phyloP scores from a whole-genome alignment of 2,329 filamentous ascomycete genomes.

The Aspergillus ochraceoroseus region DNA sequence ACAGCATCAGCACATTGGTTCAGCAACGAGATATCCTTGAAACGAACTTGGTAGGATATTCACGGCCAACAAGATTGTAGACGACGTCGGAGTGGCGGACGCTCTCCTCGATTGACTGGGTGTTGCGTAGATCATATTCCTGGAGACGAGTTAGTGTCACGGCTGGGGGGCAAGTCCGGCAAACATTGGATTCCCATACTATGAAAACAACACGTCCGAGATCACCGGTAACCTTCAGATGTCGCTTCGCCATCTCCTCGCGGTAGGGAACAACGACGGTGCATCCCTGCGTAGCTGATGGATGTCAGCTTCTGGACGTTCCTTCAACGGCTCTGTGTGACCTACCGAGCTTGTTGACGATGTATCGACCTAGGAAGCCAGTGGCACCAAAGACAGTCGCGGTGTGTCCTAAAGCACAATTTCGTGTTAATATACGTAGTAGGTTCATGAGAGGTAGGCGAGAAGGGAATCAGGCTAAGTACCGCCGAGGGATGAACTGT shows the following conservation, averaged over 20 bases:
- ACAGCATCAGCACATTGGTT: constrained; percentile 30
- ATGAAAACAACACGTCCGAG: constrained; percentile 84
- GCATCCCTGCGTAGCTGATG: constrained; percentile 79
- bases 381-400: constrained; percentile 97
- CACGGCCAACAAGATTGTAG: constrained; percentile 89
- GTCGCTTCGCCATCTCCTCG: constrained; percentile 96
- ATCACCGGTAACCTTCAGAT: constrained; percentile 94
- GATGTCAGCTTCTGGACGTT: constrained; percentile 33
- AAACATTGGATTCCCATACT: constrained; percentile 43
- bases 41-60: constrained; percentile 88
- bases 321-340: constrained; percentile 6
- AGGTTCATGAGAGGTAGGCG: constrained; percentile 19
- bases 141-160: constrained; percentile 36
- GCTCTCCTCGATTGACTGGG: constrained; percentile 89
- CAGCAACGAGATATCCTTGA: neutral
- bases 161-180: neutral
- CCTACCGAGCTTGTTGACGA: constrained; percentile 86
- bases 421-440: no score
- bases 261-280: constrained; percentile 90
- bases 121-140: constrained; percentile 96
- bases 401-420: constrained; percentile 66
- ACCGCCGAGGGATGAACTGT: constrained; percentile 82
- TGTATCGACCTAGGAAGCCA: constrained; percentile 91
- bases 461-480: constrained; percentile 28
- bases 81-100: constrained; percentile 96